phyloP scores from a whole-genome alignment of 2,329 filamentous ascomycete species.

The Sporothrix mexicana region DNA sequence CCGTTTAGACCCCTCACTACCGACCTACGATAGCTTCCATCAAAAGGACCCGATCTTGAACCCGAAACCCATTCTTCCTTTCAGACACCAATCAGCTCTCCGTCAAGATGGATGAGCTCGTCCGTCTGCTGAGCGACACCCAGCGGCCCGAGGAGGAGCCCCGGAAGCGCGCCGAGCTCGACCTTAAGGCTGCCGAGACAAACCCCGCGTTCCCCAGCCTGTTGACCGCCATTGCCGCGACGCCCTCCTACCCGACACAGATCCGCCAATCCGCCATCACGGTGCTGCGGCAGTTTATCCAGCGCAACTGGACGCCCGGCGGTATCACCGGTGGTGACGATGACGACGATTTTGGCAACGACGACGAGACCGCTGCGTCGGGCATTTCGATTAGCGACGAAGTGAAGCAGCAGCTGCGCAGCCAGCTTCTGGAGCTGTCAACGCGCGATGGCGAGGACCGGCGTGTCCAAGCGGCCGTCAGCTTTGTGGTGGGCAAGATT shows the following conservation, averaged over 20 bases:
- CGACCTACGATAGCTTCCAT: background rate
- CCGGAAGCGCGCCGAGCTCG: constrained; percentile 84
- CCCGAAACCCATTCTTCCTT: background rate
- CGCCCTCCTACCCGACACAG: constrained; percentile 72
- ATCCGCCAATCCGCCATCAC: constrained; percentile 85
- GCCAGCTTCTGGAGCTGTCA: constrained; percentile 76
- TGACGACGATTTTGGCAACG: constrained; percentile 56
- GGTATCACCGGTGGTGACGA: constrained; percentile 76
- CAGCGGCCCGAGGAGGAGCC: constrained; percentile 76
- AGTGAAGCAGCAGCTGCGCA: constrained; percentile 74
- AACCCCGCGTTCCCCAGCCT: constrained; percentile 77
- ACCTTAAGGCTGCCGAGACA: constrained; percentile 73
- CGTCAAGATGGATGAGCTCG: constrained; percentile 82
- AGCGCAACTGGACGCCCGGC: constrained; percentile 80
- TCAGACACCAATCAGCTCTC: background rate
- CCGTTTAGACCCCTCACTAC: background rate
- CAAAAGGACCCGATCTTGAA: background rate
- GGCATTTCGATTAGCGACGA: constrained; percentile 73
- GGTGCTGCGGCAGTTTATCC: constrained; percentile 80
- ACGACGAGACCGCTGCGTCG: constrained; percentile 55
- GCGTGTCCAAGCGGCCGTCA: constrained; percentile 86
- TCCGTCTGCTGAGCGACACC: constrained; percentile 84
- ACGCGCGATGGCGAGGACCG: constrained; percentile 75
- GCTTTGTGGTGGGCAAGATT: constrained; percentile 86
- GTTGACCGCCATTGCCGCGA: constrained; percentile 79